Conservation (phyloP, 1,139 yeast species). For the Hanseniaspora sp. region DNA sequence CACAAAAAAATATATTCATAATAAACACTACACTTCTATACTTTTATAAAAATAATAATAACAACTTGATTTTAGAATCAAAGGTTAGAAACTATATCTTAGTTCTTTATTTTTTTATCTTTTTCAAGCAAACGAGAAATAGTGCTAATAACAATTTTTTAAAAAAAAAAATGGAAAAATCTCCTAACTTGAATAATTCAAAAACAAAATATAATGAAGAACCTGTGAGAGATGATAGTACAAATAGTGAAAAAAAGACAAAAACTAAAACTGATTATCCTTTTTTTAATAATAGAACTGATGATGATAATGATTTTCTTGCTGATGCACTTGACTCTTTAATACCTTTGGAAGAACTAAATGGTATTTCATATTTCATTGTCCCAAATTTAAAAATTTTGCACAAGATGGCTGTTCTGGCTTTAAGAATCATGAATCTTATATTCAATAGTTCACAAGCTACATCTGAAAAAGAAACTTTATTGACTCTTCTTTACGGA, state of each 20-base stretch:
- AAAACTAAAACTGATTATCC: too few relatives aligned
- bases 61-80: too few relatives aligned
- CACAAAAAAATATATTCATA: too few relatives aligned
- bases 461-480: constrained; percentile 3
- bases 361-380: constrained; percentile 7
- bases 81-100: too few relatives aligned
- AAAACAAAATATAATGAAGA: constrained; percentile 9
- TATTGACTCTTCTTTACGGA: constrained; percentile 11
- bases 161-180: neutral
- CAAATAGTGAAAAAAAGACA: neutral
- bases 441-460: constrained; percentile 9
- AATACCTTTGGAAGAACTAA: neutral
- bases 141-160: too few relatives aligned
- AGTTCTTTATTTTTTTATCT: too few relatives aligned
- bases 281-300: too few relatives aligned
- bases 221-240: neutral
- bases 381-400: constrained; percentile 11
- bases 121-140: too few relatives aligned
- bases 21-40: too few relatives aligned
- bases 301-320: neutral
- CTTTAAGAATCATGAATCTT: constrained; percentile 10
- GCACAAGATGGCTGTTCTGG: constrained; percentile 3
- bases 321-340: constrained; percentile 6
- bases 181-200: neutral
- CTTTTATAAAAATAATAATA: too few relatives aligned